phyloP scores from a whole-genome alignment of 2,329 filamentous ascomycete genomes.

The Aspergillus niger region DNA sequence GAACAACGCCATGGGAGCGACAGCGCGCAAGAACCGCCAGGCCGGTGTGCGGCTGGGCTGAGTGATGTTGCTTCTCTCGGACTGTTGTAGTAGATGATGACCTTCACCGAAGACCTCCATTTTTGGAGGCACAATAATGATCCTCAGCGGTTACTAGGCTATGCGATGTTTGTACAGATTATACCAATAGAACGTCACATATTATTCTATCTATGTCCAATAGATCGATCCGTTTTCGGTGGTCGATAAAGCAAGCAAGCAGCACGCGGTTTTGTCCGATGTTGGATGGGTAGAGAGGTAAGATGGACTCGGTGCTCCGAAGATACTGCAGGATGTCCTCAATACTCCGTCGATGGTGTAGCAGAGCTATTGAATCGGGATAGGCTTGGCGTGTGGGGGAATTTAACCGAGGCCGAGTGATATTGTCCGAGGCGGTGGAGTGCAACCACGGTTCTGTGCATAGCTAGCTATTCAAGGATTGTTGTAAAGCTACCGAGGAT shows the following conservation, averaged over 20 bases:
- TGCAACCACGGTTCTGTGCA: background rate
- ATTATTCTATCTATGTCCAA: background rate
- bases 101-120: background rate
- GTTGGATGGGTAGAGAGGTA: background rate
- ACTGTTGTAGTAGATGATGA: background rate
- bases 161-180: slow-evolving; percentile 4
- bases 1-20: slow-evolving; percentile 58
- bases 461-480: background rate
- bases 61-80: slow-evolving; percentile 10
- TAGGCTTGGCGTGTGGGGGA: slow-evolving; percentile 22
- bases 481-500: no score
- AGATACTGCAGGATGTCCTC: background rate
- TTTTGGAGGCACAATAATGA: background rate
- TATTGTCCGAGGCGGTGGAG: background rate
- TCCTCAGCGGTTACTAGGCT: background rate
- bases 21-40: slow-evolving; percentile 62
- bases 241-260: background rate
- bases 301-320: background rate
- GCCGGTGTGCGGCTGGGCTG: slow-evolving; percentile 64
- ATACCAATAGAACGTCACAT: background rate
- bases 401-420: slow-evolving; percentile 20
- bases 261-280: background rate
- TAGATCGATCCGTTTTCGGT: background rate
- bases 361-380: background rate
- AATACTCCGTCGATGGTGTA: background rate